phyloP scores from a whole-genome alignment of 805 yeast species.

The Lipomyces starkeyi region DNA sequence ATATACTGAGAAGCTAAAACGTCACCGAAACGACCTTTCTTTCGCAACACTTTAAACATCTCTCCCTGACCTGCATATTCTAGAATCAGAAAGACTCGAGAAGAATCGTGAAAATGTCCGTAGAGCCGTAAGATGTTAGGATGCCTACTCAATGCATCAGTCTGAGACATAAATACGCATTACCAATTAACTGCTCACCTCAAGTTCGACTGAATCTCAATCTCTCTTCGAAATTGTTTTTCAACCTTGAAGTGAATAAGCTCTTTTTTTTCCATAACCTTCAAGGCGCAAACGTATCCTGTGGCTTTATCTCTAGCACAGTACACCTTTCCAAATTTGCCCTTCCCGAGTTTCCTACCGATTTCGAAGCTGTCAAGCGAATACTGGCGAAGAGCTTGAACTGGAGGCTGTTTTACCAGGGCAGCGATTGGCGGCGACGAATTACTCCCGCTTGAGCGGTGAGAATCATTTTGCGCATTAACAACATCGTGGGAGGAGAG shows the following conservation, averaged over 20 bases:
- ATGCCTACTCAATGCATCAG: conserved; percentile 52
- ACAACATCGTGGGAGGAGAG: conserved; percentile 31
- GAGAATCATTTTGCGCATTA: conserved; percentile 14
- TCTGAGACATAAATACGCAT: not conserved
- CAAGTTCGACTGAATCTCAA: conserved; percentile 83
- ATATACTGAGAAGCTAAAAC: conserved; percentile 75
- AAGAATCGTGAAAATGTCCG: conserved; percentile 83
- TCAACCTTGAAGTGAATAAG: conserved; percentile 76
- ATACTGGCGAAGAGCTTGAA: conserved; percentile 43
- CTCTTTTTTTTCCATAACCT: conserved; percentile 87
- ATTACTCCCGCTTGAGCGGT: not conserved
- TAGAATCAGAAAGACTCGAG: conserved; percentile 78
- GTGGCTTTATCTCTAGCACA: conserved; percentile 78
- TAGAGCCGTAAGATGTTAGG: conserved; percentile 79
- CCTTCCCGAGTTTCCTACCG: conserved; percentile 87
- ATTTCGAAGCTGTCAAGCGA: conserved; percentile 75
- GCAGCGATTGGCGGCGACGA: conserved; percentile 18
- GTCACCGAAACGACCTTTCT: conserved; percentile 73
- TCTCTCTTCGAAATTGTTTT: conserved; percentile 85
- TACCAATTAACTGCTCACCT: conserved; percentile 24
- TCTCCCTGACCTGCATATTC: conserved; percentile 91
- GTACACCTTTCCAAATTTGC: conserved; percentile 91
- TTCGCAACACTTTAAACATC: conserved; percentile 71
- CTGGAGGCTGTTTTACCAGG: conserved; percentile 20
- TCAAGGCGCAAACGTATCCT: conserved; percentile 86